These are phyloP conservation scores for Stellera chamaejasme DNA, from an alignment of 345 rosid species.

Conservation along the genomic window DNA sequence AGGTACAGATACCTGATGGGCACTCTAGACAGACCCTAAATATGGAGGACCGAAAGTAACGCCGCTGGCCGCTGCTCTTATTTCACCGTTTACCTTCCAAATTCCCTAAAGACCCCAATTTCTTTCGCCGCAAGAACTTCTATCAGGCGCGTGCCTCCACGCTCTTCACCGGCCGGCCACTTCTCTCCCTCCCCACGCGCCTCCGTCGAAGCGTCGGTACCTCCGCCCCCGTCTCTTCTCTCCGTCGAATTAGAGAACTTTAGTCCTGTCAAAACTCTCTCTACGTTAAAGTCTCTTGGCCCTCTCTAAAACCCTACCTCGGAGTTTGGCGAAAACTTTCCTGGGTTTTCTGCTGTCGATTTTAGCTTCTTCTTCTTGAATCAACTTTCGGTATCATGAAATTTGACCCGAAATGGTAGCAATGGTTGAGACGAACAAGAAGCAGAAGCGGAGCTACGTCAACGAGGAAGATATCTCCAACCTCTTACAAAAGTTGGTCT, in stretches of 20 bases:
- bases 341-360: not conserved
- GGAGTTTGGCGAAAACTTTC: constrained; percentile 23
- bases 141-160: constrained; percentile 19
- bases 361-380: constrained; percentile 6
- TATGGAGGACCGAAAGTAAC: no score
- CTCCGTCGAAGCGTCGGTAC: not conserved
- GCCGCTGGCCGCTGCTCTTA: no score
- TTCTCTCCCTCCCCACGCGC: not conserved
- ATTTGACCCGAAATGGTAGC: constrained; percentile 11
- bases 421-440: constrained; percentile 47
- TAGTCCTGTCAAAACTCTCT: not conserved
- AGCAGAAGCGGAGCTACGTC: constrained; percentile 40
- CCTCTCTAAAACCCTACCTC: constrained; percentile 25
- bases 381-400: constrained; percentile 19
- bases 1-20: no score
- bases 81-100: no score
- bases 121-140: constrained; percentile 5
- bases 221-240: not conserved
- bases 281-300: not conserved
- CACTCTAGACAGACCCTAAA: no score
- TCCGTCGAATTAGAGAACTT: not conserved
- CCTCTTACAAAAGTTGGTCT: constrained; percentile 52
- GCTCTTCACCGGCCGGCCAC: constrained; percentile 9
- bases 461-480: constrained; percentile 62
- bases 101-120: not conserved